phyloP scores from a whole-genome alignment of 768 basidiomycete species.

The Cytidiella melzeri region DNA sequence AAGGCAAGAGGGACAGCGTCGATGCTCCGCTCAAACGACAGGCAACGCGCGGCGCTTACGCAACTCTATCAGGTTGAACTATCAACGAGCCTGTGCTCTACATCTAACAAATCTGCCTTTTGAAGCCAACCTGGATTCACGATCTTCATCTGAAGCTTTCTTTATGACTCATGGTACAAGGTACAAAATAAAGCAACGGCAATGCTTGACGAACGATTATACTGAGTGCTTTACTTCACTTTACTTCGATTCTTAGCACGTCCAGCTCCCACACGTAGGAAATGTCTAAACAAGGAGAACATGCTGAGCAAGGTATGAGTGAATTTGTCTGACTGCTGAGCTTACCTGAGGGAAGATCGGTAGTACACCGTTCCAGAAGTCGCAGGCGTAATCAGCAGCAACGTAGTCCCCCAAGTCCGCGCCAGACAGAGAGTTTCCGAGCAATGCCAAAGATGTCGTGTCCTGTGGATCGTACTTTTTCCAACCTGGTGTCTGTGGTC shows the following conservation, averaged over 20 bases:
- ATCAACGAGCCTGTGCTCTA: too few species aligned
- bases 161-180: too few species aligned
- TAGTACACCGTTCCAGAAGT: constrained; percentile 18
- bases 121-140: too few species aligned
- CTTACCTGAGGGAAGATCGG: constrained; percentile 19
- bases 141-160: too few species aligned
- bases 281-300: constrained; percentile 12
- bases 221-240: too few species aligned
- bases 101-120: too few species aligned
- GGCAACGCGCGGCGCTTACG: not conserved
- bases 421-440: constrained; percentile 18
- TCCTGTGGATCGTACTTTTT: constrained; percentile 20
- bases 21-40: not conserved
- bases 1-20: not conserved
- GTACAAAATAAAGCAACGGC: too few species aligned
- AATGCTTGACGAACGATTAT: too few species aligned
- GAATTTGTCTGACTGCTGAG: not conserved
- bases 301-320: not conserved
- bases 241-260: too few species aligned
- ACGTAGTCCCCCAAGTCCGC: constrained; percentile 18
- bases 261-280: constrained; percentile 20
- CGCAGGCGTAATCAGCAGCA: constrained; percentile 15
- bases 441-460: constrained; percentile 16
- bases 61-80: too few species aligned
- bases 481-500: constrained; percentile 20